phyloP scores from a whole-genome alignment of 805 yeast genomes.

The Debaryomyces prosopidis region DNA sequence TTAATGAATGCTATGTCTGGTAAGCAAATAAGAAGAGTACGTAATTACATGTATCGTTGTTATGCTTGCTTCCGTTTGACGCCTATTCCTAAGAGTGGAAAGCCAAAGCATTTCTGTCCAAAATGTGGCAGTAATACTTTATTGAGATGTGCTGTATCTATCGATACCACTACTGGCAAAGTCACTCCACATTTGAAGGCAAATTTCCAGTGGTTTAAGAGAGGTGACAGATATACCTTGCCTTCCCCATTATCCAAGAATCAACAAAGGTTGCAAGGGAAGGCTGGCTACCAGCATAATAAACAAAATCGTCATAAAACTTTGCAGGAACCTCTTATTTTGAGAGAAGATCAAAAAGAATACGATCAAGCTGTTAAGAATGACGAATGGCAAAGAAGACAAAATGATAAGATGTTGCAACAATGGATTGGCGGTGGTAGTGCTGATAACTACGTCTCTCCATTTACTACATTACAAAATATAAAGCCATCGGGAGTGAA shows the following conservation, averaged over 20 bases:
- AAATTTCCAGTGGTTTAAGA: constrained; percentile 89
- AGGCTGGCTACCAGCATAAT: constrained; percentile 76
- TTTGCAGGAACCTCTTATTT: constrained; percentile 50
- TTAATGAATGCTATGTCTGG: constrained; percentile 86
- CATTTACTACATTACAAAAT: constrained; percentile 56
- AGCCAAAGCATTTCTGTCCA: constrained; percentile 86
- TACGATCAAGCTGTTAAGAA: constrained; percentile 84
- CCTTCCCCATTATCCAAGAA: constrained; percentile 87
- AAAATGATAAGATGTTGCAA: constrained; percentile 80
- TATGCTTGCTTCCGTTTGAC: constrained; percentile 91
- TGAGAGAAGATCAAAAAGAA: constrained; percentile 94
- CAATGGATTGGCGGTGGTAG: constrained; percentile 96
- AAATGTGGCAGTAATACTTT: constrained; percentile 93
- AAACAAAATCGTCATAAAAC: constrained; percentile 56
- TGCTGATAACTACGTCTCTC: constrained; percentile 83
- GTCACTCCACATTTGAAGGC: constrained; percentile 85
- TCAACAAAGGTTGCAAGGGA: constrained; percentile 69
- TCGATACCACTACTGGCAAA: constrained; percentile 75
- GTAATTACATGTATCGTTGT: constrained; percentile 93
- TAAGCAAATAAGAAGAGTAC: constrained; percentile 75
- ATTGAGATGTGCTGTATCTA: constrained; percentile 85
- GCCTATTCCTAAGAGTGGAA: constrained; percentile 75
- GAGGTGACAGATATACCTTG: constrained; percentile 80
- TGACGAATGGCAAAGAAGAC: constrained; percentile 82
- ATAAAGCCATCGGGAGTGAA: constrained; percentile 60